These are phyloP conservation scores for Trichosporon sp. DNA, from an alignment of 1,284 basidiomycete species.

Conservation along the genomic window DNA sequence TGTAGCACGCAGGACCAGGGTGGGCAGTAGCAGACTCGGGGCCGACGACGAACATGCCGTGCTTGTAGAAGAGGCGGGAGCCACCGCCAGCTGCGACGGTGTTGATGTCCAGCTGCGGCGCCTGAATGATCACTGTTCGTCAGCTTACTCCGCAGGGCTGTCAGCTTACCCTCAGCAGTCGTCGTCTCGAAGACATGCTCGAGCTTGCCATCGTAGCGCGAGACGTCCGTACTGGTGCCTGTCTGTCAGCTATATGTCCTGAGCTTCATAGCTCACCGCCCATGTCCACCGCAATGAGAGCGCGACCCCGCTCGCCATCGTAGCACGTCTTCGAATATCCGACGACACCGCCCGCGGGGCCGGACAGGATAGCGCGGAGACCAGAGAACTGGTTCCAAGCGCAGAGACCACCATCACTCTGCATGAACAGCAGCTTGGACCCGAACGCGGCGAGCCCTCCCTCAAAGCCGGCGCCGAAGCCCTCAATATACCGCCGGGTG, in stretches of 20 bases:
- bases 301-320: constrained; percentile 28
- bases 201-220: constrained; percentile 42
- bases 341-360: constrained; percentile 54
- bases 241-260: background rate
- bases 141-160: background rate
- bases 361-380: constrained; percentile 39
- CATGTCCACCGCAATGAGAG: constrained; percentile 50
- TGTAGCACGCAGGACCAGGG: constrained; percentile 33
- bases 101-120: constrained; percentile 56
- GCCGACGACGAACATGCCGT: constrained; percentile 30
- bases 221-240: constrained; percentile 61
- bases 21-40: constrained; percentile 52
- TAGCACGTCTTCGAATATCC: constrained; percentile 47
- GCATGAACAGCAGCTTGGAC: constrained; percentile 49
- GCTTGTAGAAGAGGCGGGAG: constrained; percentile 37
- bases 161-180: constrained; percentile 59
- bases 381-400: constrained; percentile 35
- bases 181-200: constrained; percentile 56
- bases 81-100: constrained; percentile 46
- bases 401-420: constrained; percentile 48
- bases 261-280: constrained; percentile 51
- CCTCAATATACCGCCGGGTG: constrained; percentile 47
- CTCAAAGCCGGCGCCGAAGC: constrained; percentile 48
- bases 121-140: constrained; percentile 64
- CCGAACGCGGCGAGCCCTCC: constrained; percentile 39